Evolutionary conservation across 805 yeast genomes (phyloP).

Genomic region (Saccharomycopsis javanensis): DNA sequence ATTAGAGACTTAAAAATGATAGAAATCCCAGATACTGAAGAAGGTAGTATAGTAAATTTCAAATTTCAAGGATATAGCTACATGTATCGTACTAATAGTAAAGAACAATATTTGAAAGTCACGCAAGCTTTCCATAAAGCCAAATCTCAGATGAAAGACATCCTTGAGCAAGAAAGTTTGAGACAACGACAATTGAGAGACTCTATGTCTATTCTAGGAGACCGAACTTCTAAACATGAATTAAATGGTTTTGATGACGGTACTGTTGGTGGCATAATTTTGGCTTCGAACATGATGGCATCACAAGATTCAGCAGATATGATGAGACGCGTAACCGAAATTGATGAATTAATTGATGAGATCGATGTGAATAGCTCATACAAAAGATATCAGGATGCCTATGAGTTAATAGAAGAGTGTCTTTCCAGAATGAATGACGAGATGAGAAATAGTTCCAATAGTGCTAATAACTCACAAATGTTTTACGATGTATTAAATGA

Average conservation of each 20-base stretch:
- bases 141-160: slow-evolving; percentile 47
- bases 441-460: slow-evolving; percentile 1
- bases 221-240: slow-evolving; percentile 24
- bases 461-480: slow-evolving; percentile 10
- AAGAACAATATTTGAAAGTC: slow-evolving; percentile 47
- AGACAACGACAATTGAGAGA: slow-evolving; percentile 36
- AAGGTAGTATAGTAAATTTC: slow-evolving; percentile 35
- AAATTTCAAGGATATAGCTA: slow-evolving; percentile 40
- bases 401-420: slow-evolving; percentile 23
- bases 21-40: slow-evolving; percentile 28
- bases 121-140: slow-evolving; percentile 51
- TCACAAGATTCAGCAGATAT: slow-evolving; percentile 36
- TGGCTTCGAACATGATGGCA: slow-evolving; percentile 28
- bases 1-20: slow-evolving; percentile 46
- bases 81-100: slow-evolving; percentile 51
- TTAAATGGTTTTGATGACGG: not conserved
- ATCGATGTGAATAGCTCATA: slow-evolving; percentile 60
- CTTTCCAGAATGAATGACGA: slow-evolving; percentile 17
- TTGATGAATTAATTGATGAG: slow-evolving; percentile 59
- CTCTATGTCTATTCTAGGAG: slow-evolving; percentile 33
- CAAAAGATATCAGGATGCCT: slow-evolving; percentile 40
- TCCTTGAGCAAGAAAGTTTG: slow-evolving; percentile 40
- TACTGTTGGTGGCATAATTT: not conserved
- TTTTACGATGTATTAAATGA: slow-evolving; percentile 34
- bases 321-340: slow-evolving; percentile 38